These are phyloP conservation scores for Dimocarpus longan DNA, from an alignment of 345 rosid genomes.

Conservation along the genomic window DNA sequence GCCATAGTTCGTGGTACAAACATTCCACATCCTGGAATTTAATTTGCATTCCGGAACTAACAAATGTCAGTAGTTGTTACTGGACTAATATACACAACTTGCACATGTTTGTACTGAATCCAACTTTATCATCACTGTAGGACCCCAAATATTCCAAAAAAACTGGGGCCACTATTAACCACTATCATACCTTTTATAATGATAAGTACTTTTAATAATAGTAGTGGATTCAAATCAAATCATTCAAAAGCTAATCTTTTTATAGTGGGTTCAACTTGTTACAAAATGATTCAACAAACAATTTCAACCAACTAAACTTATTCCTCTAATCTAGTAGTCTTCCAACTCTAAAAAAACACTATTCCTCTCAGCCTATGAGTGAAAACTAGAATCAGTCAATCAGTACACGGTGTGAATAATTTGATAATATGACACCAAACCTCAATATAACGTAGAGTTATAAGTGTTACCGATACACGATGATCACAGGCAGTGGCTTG, in stretches of 20 bases:
- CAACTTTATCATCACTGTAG: too few relatives aligned
- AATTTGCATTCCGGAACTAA: not conserved
- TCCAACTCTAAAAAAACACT: too few relatives aligned
- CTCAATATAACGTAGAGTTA: not conserved
- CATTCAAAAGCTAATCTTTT: not conserved
- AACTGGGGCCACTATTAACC: not conserved
- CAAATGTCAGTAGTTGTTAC: not conserved
- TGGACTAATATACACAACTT: too few relatives aligned
- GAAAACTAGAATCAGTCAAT: not conserved
- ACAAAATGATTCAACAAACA: not conserved
- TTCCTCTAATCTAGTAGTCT: too few relatives aligned
- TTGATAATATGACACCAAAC: not conserved
- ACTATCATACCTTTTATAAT: not conserved
- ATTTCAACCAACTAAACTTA: too few relatives aligned
- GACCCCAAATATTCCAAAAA: not conserved
- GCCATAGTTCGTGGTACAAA: not conserved
- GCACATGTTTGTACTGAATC: not conserved
- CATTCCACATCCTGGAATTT: not conserved
- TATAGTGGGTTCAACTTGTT: too few relatives aligned
- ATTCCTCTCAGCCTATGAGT: too few relatives aligned
- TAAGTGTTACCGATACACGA: constrained; percentile 42
- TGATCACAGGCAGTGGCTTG: constrained; percentile 50
- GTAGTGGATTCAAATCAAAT: not conserved
- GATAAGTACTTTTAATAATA: too few relatives aligned
- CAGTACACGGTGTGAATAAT: not conserved